Evolutionary conservation across 805 yeast species (phyloP).

Genomic region (Ogataea siamensis): DNA sequence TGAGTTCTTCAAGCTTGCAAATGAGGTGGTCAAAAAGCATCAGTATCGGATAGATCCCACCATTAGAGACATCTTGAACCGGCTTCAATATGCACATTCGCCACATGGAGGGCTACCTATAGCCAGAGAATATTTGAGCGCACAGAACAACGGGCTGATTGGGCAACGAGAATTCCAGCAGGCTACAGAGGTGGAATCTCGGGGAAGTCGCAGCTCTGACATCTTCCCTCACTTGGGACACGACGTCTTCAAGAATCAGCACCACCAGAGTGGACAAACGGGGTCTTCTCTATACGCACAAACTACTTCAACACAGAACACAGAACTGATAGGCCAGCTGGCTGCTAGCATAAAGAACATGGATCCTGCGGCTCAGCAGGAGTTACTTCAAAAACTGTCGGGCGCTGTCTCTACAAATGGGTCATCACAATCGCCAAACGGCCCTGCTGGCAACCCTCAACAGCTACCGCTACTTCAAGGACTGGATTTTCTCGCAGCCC

Average conservation of each 20-base stretch:
- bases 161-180: conserved; percentile 2
- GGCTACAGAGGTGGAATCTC: conserved; percentile 1
- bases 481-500: neutral
- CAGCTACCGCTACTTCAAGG: neutral
- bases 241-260: conserved; percentile 8
- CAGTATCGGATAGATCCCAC: conserved; percentile 57
- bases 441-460: neutral
- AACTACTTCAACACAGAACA: conserved; percentile 12
- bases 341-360: conserved; percentile 24
- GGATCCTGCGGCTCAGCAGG: conserved; percentile 27
- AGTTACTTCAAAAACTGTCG: conserved; percentile 20
- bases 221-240: conserved; percentile 13
- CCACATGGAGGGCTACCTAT: conserved; percentile 56
- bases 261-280: neutral
- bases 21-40: conserved; percentile 51
- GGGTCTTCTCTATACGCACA: conserved; percentile 4
- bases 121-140: conserved; percentile 24
- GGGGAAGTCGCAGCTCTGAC: conserved; percentile 7
- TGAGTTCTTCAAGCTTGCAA: conserved; percentile 55
- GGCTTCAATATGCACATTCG: conserved; percentile 57
- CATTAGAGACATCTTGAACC: conserved; percentile 52
- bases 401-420: conserved; percentile 8
- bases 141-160: conserved; percentile 9
- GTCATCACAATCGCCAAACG: neutral
- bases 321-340: conserved; percentile 27